Evolutionary conservation across 2,329 filamentous ascomycete genomes (phyloP).

Genomic region (Verruconis gallopava): DNA sequence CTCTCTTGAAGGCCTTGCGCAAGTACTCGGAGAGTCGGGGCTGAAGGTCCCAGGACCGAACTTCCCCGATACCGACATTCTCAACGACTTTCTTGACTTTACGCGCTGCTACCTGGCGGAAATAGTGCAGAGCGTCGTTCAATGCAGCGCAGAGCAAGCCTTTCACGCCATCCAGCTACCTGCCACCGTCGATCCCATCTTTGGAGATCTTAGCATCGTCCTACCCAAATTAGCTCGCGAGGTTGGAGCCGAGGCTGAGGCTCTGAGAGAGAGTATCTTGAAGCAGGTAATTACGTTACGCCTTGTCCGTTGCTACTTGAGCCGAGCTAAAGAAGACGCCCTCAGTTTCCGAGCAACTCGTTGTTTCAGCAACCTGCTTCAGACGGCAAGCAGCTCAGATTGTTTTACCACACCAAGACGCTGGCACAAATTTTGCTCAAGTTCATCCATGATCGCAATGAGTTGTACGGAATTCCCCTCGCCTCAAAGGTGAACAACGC

Average conservation of each 20-base stretch:
- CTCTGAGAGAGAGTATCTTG: constrained; percentile 14
- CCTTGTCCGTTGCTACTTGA: not conserved
- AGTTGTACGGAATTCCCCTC: constrained; percentile 37
- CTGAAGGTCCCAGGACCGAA: not conserved
- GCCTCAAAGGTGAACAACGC: constrained; percentile 38
- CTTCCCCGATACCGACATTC: constrained; percentile 8
- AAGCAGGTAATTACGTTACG: constrained; percentile 14
- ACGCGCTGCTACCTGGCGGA: constrained; percentile 17
- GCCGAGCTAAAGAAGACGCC: not conserved
- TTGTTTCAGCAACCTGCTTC: constrained; percentile 50
- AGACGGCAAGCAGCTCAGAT: constrained; percentile 51
- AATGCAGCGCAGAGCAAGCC: constrained; percentile 13
- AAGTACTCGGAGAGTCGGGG: not conserved
- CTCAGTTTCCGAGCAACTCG: constrained; percentile 56
- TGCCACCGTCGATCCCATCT: constrained; percentile 19
- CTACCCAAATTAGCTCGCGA: constrained; percentile 19
- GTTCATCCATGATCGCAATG: constrained; percentile 43
- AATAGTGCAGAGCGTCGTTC: constrained; percentile 13
- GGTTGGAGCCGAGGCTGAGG: constrained; percentile 14
- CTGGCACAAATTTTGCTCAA: constrained; percentile 49
- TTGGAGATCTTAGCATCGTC: constrained; percentile 19
- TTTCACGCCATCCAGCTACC: constrained; percentile 20
- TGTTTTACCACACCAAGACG: constrained; percentile 50
- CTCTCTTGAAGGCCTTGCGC: too few relatives aligned
- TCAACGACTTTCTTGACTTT: constrained; percentile 19